phyloP scores from a whole-genome alignment of 73 alveolate species.

The Paramecium pentaurelia region DNA sequence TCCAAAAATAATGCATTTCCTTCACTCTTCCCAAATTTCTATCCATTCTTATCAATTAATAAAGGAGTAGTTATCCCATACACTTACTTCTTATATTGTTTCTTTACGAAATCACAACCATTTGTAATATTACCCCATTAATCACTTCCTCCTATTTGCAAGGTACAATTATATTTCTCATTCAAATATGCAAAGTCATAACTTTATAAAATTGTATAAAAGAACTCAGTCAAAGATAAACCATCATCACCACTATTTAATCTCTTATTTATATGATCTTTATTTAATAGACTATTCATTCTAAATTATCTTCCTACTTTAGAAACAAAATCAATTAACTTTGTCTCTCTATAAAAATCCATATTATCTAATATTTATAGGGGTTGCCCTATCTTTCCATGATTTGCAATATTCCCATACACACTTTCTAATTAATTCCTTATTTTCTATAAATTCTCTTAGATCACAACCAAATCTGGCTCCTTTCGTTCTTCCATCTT shows the following conservation, averaged over 20 bases:
- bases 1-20: background rate
- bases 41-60: background rate
- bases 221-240: conserved; percentile 64
- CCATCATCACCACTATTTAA: conserved; percentile 45
- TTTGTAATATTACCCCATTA: conserved; percentile 68
- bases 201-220: conserved; percentile 55
- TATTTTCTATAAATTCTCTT: conserved; percentile 10
- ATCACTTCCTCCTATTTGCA: conserved; percentile 44
- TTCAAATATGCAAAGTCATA: conserved; percentile 59
- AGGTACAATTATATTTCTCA: conserved; percentile 44
- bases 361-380: background rate
- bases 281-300: conserved; percentile 28
- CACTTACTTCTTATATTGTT: background rate
- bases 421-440: conserved; percentile 10
- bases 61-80: conserved; percentile 13
- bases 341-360: conserved; percentile 48
- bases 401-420: background rate
- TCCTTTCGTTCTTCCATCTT: conserved; percentile 40
- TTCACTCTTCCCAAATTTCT: conserved; percentile 11
- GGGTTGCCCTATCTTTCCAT: background rate
- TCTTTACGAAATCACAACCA: conserved; percentile 62
- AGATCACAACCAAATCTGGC: conserved; percentile 4
- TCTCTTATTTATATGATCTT: background rate
- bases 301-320: conserved; percentile 51
- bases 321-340: conserved; percentile 54